phyloP scores from a whole-genome alignment of 306 rosid species.

The Cicer arietinum region DNA sequence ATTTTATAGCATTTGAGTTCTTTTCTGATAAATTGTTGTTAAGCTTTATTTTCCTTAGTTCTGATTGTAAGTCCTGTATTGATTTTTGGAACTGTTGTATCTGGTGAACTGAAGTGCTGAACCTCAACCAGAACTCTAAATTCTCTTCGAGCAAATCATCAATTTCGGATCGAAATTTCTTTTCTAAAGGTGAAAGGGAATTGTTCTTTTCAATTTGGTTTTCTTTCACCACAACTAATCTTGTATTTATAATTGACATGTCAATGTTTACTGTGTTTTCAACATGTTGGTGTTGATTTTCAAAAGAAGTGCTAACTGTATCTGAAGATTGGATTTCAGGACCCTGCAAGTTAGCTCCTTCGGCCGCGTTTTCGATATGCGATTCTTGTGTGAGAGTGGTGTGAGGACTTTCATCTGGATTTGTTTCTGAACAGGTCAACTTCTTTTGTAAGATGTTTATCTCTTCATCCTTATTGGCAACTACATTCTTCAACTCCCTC shows the following conservation, averaged over 20 bases:
- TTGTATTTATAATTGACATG: constrained; percentile 31
- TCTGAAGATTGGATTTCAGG: constrained; percentile 44
- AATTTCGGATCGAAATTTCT: constrained; percentile 65
- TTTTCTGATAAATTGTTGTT: constrained; percentile 43
- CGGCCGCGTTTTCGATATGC: constrained; percentile 35
- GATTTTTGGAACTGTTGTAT: constrained; percentile 75
- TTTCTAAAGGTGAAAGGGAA: constrained; percentile 58
- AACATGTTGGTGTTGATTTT: constrained; percentile 33
- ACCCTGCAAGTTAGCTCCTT: constrained; percentile 43
- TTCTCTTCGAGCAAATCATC: constrained; percentile 74
- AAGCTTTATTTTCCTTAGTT: constrained; percentile 52
- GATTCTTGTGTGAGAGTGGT: constrained; percentile 48
- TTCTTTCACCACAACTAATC: constrained; percentile 37
- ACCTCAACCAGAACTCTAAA: constrained; percentile 91
- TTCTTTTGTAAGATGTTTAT: constrained; percentile 63
- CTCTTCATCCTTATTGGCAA: constrained; percentile 65
- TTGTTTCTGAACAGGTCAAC: constrained; percentile 42
- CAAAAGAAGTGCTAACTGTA: constrained; percentile 32
- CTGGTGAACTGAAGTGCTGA: constrained; percentile 86
- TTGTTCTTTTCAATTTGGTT: constrained; percentile 25
- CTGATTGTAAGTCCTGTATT: constrained; percentile 68
- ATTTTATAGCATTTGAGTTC: constrained; percentile 45
- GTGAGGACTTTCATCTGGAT: constrained; percentile 50
- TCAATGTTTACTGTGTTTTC: constrained; percentile 31
- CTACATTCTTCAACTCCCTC: constrained; percentile 63